Conservation (phyloP, 495 filamentous ascomycete genomes). For the Talaromyces ruber region DNA sequence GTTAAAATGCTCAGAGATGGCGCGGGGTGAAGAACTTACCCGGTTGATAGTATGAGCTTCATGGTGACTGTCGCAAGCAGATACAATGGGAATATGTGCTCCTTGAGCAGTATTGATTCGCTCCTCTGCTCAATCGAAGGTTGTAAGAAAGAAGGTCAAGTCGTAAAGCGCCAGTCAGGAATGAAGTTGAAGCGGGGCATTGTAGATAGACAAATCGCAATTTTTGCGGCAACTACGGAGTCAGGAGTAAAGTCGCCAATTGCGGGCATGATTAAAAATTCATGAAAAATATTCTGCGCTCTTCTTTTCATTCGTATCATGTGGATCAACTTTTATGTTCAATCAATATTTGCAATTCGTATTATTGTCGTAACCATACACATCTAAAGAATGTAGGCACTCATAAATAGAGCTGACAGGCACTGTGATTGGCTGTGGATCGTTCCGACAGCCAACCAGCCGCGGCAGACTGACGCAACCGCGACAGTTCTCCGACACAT, state of each 20-base stretch:
- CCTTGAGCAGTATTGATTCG: neutral
- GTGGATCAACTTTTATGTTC: too few species aligned
- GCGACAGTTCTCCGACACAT: neutral
- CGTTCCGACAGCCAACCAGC: neutral
- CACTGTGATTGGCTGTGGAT: neutral
- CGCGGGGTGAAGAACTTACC: slow-evolving; percentile 42
- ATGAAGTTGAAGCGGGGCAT: neutral
- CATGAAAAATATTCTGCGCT: neutral
- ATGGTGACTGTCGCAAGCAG: slow-evolving; percentile 24
- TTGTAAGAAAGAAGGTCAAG: neutral
- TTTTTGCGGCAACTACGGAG: neutral
- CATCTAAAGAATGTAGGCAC: neutral
- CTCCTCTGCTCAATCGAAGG: neutral
- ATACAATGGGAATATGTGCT: neutral
- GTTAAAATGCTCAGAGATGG: neutral
- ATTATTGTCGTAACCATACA: too few species aligned
- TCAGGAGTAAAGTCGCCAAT: neutral
- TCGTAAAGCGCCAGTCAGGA: neutral
- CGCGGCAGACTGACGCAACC: neutral
- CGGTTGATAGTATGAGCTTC: slow-evolving; percentile 83
- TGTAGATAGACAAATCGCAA: neutral
- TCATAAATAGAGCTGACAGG: neutral
- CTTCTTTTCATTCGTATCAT: neutral
- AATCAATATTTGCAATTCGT: too few species aligned
- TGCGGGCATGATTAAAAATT: neutral